Evolutionary conservation across 2,329 filamentous ascomycete genomes (phyloP).

Genomic region (Colletotrichum camelliae): DNA sequence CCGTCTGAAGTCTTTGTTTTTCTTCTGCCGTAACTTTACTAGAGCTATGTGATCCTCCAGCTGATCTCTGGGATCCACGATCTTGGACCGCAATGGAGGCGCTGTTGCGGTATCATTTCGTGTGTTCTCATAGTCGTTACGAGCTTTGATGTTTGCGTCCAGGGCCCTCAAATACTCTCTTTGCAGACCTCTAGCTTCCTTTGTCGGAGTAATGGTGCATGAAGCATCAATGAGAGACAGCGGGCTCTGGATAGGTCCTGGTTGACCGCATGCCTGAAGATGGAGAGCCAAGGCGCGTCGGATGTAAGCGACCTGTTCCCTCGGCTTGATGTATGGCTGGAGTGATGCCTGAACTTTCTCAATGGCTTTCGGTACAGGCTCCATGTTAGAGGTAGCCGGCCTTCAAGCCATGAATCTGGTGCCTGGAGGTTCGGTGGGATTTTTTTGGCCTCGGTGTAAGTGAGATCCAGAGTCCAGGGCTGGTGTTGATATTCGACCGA

Average conservation of each 20-base stretch:
- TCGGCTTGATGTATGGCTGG: conserved; percentile 58
- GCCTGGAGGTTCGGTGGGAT: background rate
- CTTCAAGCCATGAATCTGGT: background rate
- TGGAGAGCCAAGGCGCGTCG: conserved; percentile 60
- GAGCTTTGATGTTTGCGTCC: conserved; percentile 56
- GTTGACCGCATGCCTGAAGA: conserved; percentile 52
- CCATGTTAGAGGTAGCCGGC: conserved; percentile 20
- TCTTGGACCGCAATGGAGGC: conserved; percentile 15
- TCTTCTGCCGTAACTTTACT: conserved; percentile 58
- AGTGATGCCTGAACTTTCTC: conserved; percentile 49
- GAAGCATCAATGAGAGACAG: conserved; percentile 53
- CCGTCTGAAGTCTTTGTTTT: conserved; percentile 51
- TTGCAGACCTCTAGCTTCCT: conserved; percentile 52
- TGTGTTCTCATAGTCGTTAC: conserved; percentile 47
- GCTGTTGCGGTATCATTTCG: conserved; percentile 27
- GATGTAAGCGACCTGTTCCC: conserved; percentile 63
- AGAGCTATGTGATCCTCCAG: conserved; percentile 58
- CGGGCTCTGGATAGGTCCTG: conserved; percentile 47
- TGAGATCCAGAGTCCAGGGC: background rate
- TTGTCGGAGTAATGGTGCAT: conserved; percentile 36
- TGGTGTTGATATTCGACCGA: background rate
- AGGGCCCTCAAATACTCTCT: conserved; percentile 62
- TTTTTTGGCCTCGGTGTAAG: background rate
- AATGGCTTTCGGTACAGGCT: conserved; percentile 37
- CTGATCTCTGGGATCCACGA: conserved; percentile 14